Percentiles rank a stretch among this genome's conserved stretches.
Conservation (phyloP, 352 stramenopile genomes). For the Phytophthora podocarpi region DNA sequence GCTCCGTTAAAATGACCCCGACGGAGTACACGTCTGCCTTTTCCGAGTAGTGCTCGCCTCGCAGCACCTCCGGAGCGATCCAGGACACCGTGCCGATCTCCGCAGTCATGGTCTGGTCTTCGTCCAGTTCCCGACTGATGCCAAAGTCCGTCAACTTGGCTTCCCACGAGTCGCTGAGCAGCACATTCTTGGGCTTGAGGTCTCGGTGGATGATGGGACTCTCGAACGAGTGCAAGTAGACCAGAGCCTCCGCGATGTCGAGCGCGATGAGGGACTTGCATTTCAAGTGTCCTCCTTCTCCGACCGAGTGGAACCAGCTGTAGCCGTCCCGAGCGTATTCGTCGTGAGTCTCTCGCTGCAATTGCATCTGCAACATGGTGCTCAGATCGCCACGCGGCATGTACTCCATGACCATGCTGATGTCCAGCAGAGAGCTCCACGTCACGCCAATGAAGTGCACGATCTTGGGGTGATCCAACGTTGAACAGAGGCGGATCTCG, state of each 20-base stretch:
- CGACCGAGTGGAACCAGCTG: constrained; percentile 43
- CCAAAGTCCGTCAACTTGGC: constrained; percentile 68
- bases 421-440: constrained; percentile 58
- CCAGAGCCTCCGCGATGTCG: constrained; percentile 46
- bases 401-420: constrained; percentile 60
- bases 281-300: constrained; percentile 18
- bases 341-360: constrained; percentile 31
- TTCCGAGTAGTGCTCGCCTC: constrained; percentile 63
- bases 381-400: constrained; percentile 52
- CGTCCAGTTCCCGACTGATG: constrained; percentile 41
- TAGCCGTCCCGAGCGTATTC: constrained; percentile 34
- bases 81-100: constrained; percentile 64
- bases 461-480: constrained; percentile 52
- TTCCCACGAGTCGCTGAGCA: constrained; percentile 47
- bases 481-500: constrained; percentile 49
- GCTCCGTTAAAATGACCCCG: constrained; percentile 60
- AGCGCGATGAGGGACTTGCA: constrained; percentile 51
- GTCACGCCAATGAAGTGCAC: constrained; percentile 56
- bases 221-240: constrained; percentile 54
- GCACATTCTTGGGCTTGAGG: constrained; percentile 59
- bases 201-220: constrained; percentile 63
- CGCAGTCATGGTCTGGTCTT: constrained; percentile 50
- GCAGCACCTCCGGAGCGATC: constrained; percentile 75
- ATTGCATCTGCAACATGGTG: constrained; percentile 37
- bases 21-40: constrained; percentile 81